Evolutionary conservation across 2,329 filamentous ascomycete species (phyloP).

Genomic region (Aspergillus sergii): DNA sequence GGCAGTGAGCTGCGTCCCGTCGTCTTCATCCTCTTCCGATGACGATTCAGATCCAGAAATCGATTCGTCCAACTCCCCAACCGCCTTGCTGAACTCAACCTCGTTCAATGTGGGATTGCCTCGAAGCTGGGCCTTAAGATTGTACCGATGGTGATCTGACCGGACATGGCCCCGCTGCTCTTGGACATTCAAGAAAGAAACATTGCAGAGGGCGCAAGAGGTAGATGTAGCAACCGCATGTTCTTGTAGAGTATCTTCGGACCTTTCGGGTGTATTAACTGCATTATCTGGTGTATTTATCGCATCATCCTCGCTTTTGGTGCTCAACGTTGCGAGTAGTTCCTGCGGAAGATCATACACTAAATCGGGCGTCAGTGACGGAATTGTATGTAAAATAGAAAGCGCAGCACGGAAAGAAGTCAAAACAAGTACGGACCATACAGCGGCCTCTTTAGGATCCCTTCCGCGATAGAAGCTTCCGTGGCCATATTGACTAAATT

Average conservation of each 20-base stretch:
- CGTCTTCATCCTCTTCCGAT: conserved; percentile 65
- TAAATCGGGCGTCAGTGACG: conserved; percentile 41
- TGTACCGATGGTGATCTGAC: conserved; percentile 92
- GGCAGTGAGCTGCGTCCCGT: conserved; percentile 65
- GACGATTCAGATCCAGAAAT: conserved; percentile 76
- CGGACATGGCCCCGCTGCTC: conserved; percentile 86
- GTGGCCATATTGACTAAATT: conserved; percentile 19
- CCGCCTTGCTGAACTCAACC: conserved; percentile 79
- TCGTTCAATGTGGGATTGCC: conserved; percentile 74
- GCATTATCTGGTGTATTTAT: conserved; percentile 28
- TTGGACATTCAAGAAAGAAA: conserved; percentile 69
- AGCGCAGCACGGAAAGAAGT: background rate
- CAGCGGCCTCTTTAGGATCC: conserved; percentile 51
- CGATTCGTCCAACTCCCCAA: conserved; percentile 88
- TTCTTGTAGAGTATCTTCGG: conserved; percentile 40
- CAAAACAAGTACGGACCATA: conserved; percentile 44
- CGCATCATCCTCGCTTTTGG: conserved; percentile 52
- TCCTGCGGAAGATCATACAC: conserved; percentile 82
- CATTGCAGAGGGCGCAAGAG: conserved; percentile 77
- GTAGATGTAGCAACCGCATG: conserved; percentile 59
- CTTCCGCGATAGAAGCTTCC: conserved; percentile 31
- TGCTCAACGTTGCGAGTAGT: conserved; percentile 68
- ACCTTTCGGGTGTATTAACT: conserved; percentile 24
- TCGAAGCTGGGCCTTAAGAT: conserved; percentile 86
- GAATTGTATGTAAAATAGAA: background rate